Base-by-base conservation (phyloP, 164 flowering plant genomes). In the Brasenia schreberi region DNA sequence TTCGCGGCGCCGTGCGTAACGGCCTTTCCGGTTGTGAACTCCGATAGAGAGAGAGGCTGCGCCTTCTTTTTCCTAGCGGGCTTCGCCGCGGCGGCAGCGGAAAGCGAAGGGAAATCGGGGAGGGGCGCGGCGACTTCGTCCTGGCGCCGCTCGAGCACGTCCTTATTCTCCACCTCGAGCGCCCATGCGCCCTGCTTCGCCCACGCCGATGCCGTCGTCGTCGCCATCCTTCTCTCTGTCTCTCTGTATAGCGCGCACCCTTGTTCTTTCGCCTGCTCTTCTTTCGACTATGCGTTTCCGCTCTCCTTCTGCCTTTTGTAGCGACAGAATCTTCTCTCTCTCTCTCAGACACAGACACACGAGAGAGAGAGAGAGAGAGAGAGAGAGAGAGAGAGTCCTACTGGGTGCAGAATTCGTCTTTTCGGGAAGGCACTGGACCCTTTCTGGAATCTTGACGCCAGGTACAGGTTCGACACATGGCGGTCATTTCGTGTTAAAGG, bases 101-200 rank as follows among this genome's bases (percentile, higher is more conserved):
- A 62, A 0, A 95, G 80, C 10, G 94, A 78, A 0, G 99, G 99
- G 99, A 85, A 89, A 52, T 89, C 96, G 1, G 77, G 10, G 53
- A 80, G 69, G 19, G 64, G 0, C 53, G 18, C 12, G 16, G 61
- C 60, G 59, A 5, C 63, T 0, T 59, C 59, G 0, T 62, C 65
- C 19, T 4, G 43, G 4, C 39, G 56, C 18, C 5, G 9, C 33
- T 82, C 87, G 23, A 59, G 60, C 6, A 65, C 88, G 67, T 88
- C 98, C 65, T 87, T 70, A 63, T 84, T 84, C 68, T 86, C 89
- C 7, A 96, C 74, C 66, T 84, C 94, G 3, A 86, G 80, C 0
- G 94, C 92, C 95, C 95, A 88, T 14, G 88, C 84, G 18, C 88
- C 87, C 18, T 90, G 89, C 70, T 88, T 88, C 65, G 74, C 70